Evolutionary conservation across 345 rosid genomes (phyloP).

Genomic region (Rhizophora apiculata): DNA sequence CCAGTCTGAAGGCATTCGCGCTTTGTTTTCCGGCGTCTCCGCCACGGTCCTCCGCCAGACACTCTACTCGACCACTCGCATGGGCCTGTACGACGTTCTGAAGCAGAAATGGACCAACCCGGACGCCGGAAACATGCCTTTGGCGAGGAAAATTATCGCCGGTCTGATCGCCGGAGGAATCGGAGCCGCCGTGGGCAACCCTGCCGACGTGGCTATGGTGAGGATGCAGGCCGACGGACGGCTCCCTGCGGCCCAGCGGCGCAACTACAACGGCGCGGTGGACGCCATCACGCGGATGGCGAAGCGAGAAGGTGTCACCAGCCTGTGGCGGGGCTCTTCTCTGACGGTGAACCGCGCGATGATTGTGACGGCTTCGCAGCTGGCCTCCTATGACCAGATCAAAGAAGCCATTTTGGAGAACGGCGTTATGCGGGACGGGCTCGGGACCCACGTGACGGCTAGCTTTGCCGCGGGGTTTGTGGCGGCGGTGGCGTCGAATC

Average conservation of each 20-base stretch:
- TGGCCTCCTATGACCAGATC: constrained; percentile 70
- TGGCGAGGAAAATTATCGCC: constrained; percentile 50
- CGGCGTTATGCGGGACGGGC: constrained; percentile 48
- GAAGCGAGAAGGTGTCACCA: constrained; percentile 56
- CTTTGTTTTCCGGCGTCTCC: constrained; percentile 71
- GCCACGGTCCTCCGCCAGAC: constrained; percentile 78
- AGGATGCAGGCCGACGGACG: constrained; percentile 86
- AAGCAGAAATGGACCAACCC: constrained; percentile 66
- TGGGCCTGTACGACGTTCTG: constrained; percentile 79
- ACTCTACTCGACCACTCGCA: constrained; percentile 80
- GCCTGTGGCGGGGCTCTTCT: constrained; percentile 74
- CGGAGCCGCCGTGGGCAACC: constrained; percentile 75
- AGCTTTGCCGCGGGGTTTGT: constrained; percentile 77
- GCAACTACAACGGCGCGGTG: constrained; percentile 59
- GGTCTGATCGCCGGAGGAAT: constrained; percentile 66
- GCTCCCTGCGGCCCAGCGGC: constrained; percentile 56
- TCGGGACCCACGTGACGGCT: constrained; percentile 69
- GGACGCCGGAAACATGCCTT: constrained; percentile 47
- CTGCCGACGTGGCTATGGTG: constrained; percentile 87
- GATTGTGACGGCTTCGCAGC: constrained; percentile 78
- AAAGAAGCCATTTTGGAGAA: constrained; percentile 56
- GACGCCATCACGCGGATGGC: constrained; percentile 65
- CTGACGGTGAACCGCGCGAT: constrained; percentile 74
- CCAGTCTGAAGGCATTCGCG: constrained; percentile 50
- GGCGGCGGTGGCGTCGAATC: constrained; percentile 73